Evolutionary conservation across 2,329 filamentous ascomycete genomes (phyloP).

Genomic region (Lasiodiplodia sp.): DNA sequence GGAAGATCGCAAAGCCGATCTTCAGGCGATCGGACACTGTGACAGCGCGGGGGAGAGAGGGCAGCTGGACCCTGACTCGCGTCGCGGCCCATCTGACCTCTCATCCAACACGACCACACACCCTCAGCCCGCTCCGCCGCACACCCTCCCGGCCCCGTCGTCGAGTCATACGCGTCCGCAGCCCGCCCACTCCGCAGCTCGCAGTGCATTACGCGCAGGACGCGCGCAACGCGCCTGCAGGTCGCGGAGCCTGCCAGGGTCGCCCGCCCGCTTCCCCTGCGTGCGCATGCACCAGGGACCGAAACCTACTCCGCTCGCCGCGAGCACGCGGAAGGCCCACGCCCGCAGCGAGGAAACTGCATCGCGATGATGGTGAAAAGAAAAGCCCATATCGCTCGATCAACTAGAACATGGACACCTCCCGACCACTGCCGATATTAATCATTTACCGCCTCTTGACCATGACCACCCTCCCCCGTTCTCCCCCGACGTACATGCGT

Average conservation of each 20-base stretch:
- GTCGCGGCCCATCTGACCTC: conserved; percentile 16
- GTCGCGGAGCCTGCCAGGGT: neutral
- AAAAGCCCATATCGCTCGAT: conserved; percentile 7
- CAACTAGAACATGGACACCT: conserved; percentile 6
- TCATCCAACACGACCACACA: conserved; percentile 23
- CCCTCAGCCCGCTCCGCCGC: neutral
- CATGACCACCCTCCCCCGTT: neutral
- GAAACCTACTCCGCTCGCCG: neutral
- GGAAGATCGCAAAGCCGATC: conserved; percentile 5
- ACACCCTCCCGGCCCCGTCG: neutral
- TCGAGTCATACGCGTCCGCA: neutral
- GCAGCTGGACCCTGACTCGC: conserved; percentile 22
- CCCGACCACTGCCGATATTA: neutral
- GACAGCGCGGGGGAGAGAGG: neutral
- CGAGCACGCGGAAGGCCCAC: neutral
- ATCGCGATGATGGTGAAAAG: neutral
- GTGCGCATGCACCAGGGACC: conserved; percentile 8
- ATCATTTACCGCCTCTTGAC: neutral
- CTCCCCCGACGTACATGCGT: neutral
- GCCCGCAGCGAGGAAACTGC: neutral
- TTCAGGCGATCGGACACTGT: conserved; percentile 11
- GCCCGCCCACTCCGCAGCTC: neutral
- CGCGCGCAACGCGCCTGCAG: conserved; percentile 23
- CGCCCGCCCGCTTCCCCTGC: neutral
- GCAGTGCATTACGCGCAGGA: conserved; percentile 22